Base-by-base conservation (phyloP, 257 asterid genomes). In the Ballota nigra region DNA sequence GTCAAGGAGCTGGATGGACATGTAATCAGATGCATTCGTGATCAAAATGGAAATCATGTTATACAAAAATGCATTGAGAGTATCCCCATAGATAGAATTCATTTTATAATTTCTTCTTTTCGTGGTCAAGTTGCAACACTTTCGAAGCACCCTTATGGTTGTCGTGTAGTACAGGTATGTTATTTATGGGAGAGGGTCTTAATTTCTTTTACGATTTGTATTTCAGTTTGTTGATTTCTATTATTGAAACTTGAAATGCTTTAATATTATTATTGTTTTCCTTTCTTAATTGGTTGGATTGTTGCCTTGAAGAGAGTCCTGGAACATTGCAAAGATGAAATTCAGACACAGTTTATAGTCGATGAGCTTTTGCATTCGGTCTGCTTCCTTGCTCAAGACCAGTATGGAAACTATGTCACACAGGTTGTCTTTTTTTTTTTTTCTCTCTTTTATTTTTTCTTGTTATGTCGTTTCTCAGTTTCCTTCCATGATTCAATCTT, bases 111-210 rank as follows among this genome's bases (percentile, higher is more conserved):
- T 69, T 75, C 88, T 55, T 84, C 86, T 12, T 88, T 86, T 59
- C 84, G 75, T 41, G 92, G 88, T 41, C 88, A 88, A 80, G 92
- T 88, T 71, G 87, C 85, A 33, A 70, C 79, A 40, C 90, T 88
- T 71, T 86, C 95, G n/a, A 88, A 81, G 83, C 95, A 88, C 82
- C 92, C 95, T 33, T 88, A 86, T 73, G 95, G 95, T 45, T 86
- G 92, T 61, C 92, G 95, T 71, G 95, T 86, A 26, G 79, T 88
- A 63, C 95, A 88, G 89, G 95, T 88, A 63, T 55, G 49, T 45
- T 53, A 52, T 16, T 41, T 13, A 10, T 19, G 4, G 56, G 49
- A n/a, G 19, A 36, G 40, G 12, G 1, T 62, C 52, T 18, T 72
- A 19, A 29, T 51, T 53, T 18, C 56, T 55, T 56, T 52, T 52